Conservation (phyloP, 2,329 filamentous ascomycete genomes). For the Aspergillus oerlinghausenensis region DNA sequence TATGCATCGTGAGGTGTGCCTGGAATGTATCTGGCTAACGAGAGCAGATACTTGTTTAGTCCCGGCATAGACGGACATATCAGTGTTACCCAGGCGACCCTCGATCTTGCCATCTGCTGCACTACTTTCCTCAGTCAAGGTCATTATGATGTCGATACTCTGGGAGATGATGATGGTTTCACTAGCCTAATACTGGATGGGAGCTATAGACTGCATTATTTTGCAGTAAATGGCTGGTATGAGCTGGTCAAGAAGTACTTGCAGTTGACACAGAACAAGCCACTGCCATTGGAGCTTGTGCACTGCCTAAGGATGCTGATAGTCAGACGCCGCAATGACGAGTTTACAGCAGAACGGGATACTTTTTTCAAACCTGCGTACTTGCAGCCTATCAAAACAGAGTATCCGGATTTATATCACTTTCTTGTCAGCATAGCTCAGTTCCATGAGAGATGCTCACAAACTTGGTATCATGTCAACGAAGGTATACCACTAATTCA, state of each 20-base stretch:
- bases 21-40: no score
- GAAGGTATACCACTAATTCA: neutral
- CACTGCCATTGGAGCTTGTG: neutral
- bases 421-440: neutral
- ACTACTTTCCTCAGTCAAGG: neutral
- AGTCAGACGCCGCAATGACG: neutral
- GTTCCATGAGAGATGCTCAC: neutral
- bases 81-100: neutral
- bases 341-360: neutral
- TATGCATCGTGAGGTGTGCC: constrained; percentile 30
- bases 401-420: neutral
- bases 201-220: constrained; percentile 2
- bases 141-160: neutral
- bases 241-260: neutral
- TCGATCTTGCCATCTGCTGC: constrained; percentile 2
- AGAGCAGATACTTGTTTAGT: constrained; percentile 1
- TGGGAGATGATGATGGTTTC: neutral
- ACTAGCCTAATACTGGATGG: neutral
- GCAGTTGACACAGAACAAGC: neutral
- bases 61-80: neutral
- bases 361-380: neutral
- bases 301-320: neutral
- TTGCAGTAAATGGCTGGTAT: neutral
- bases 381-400: neutral
- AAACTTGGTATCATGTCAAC: constrained; percentile 1